Base-by-base conservation (phyloP, 148 eudicot species). In the Amaranthus palmeri region DNA sequence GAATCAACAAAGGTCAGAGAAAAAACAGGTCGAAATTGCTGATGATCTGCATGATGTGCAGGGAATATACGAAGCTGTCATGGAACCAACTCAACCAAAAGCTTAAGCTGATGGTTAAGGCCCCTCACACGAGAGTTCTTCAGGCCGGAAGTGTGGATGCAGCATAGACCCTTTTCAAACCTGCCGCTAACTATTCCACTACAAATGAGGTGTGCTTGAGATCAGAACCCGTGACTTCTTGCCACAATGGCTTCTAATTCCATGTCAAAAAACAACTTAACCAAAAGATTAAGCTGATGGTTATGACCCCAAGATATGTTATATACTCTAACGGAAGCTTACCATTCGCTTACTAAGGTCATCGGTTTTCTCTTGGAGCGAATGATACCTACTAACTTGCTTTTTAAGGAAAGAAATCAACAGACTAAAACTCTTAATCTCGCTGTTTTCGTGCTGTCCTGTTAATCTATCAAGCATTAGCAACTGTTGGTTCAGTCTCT, bases 261-360 rank as follows among this genome's bases (percentile, higher is more conserved):
- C 42, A 18, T 36, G 40, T 56, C 17, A 47, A 46, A 46, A 71
- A 47, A 0, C 3, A 9, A 60, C 13, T 15, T 4, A 48, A 17
- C 44, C 48, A 65, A 72, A 51, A 61, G n/a, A 2, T 25, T 25
- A 25, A 25, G 2, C 36, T 25, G 36, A 25, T 25, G 36, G 36
- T 25, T 25, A 25, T 18, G 2, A 66, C 47, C 48, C 6, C 36
- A 4, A n/a, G n/a, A 68, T 4, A 62, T 50, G 40, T 9, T 40
- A 57, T 14, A 25, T 25, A 25, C 36, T 25, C 36, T 25, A 25
- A 25, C 36, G 2, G 36, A 25, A 25, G 12, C 84, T 80, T 86
- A 95, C 99, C 97, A 95, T 95, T 51, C 89, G 81, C 74, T 83
- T 81, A 83, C 88, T 83, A 49, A 95, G 84, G 46, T 92, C 90